These are phyloP conservation scores for Brassica cretica DNA, from an alignment of 345 rosid genomes.

Conservation along the genomic window DNA sequence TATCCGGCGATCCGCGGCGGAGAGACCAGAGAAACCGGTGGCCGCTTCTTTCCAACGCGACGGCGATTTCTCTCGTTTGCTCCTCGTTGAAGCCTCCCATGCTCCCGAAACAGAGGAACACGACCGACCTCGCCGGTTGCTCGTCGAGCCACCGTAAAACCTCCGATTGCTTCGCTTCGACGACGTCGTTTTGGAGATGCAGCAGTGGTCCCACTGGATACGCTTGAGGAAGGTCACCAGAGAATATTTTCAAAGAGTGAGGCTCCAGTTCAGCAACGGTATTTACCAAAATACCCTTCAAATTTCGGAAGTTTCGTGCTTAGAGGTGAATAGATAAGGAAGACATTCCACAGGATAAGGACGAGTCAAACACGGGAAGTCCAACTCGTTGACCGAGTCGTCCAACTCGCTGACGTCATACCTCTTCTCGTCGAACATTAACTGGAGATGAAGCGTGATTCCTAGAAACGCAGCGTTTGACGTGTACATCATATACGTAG, in stretches of 20 bases:
- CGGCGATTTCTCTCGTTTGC: slow-evolving; percentile 52
- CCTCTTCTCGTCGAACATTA: slow-evolving; percentile 27
- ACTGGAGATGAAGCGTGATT: slow-evolving; percentile 34
- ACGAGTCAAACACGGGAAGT: slow-evolving; percentile 39
- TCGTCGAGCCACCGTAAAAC: slow-evolving; percentile 55
- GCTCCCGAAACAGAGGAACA: slow-evolving; percentile 72
- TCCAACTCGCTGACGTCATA: slow-evolving; percentile 33
- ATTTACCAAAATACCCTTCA: slow-evolving; percentile 56
- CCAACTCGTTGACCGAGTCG: slow-evolving; percentile 43
- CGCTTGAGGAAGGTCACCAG: slow-evolving; percentile 24
- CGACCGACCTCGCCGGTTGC: slow-evolving; percentile 53
- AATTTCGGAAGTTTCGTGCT: slow-evolving; percentile 29
- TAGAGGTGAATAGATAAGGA: slow-evolving; percentile 5
- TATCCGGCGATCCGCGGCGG: slow-evolving; percentile 34
- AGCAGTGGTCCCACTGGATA: slow-evolving; percentile 59
- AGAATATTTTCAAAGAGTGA: slow-evolving; percentile 29
- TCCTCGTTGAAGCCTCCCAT: slow-evolving; percentile 52
- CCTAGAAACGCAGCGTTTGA: slow-evolving; percentile 47
- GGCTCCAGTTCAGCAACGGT: slow-evolving; percentile 57
- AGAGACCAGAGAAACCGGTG: slow-evolving; percentile 61
- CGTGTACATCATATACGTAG: slow-evolving; percentile 50
- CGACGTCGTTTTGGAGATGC: slow-evolving; percentile 26
- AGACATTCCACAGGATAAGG: slow-evolving; percentile 43
- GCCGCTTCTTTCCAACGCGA: slow-evolving; percentile 47
- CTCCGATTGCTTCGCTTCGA: not conserved